These are phyloP conservation scores for Tetradesmus obliquus DNA, from an alignment of 139 green algal genomes.

Conservation along the genomic window DNA sequence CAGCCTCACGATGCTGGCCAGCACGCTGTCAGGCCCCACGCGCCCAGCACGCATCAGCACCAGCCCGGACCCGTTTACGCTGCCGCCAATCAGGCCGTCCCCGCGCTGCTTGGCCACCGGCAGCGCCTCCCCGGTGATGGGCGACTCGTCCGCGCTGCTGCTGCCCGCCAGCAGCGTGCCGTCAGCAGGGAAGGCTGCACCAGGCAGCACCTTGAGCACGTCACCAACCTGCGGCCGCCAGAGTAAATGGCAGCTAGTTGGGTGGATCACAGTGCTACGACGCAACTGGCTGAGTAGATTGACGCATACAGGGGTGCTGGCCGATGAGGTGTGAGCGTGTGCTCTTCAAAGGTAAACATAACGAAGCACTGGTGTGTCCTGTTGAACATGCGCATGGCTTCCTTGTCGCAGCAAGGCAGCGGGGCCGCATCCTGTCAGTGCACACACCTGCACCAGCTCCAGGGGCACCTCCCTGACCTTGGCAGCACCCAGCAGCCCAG, in stretches of 20 bases:
- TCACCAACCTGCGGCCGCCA: background rate
- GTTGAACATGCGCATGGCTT: too few species aligned
- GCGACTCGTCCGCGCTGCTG: background rate
- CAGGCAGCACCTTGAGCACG: conserved; percentile 14
- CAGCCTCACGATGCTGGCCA: conserved; percentile 92
- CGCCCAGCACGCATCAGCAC: conserved; percentile 71
- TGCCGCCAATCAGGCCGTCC: conserved; percentile 87
- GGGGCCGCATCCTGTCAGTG: too few species aligned
- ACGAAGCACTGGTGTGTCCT: too few species aligned
- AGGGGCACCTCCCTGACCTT: background rate
- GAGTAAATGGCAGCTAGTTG: background rate
- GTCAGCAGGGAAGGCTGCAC: background rate
- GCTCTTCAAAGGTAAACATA: too few species aligned
- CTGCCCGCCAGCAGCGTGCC: background rate
- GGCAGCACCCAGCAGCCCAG: background rate
- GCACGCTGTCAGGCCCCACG: conserved; percentile 78
- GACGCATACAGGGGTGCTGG: too few species aligned
- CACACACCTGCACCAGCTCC: background rate
- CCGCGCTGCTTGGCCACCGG: conserved; percentile 45
- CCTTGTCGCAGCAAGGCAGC: too few species aligned
- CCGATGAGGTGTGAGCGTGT: too few species aligned
- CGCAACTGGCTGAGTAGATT: background rate
- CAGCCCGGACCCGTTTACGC: conserved; percentile 79
- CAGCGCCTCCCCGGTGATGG: background rate
- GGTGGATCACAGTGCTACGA: background rate